Evolutionary conservation across 2,329 filamentous ascomycete genomes (phyloP).

Genomic region (Capronia americana): DNA sequence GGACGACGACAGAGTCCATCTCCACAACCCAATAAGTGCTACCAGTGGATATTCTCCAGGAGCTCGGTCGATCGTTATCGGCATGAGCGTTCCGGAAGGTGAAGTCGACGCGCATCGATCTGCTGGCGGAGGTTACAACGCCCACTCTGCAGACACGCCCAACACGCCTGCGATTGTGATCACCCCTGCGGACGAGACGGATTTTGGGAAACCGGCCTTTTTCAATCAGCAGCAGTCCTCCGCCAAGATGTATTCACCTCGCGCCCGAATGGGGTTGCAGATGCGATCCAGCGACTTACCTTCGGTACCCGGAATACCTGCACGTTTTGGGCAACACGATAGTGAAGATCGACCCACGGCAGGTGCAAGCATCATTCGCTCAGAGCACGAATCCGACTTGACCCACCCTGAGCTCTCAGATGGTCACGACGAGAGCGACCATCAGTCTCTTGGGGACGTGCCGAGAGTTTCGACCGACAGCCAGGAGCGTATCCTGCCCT

Average conservation of each 20-base stretch:
- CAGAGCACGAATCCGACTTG: not conserved
- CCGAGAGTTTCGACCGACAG: slow-evolving; percentile 42
- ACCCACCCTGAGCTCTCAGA: not conserved
- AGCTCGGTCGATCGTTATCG: slow-evolving; percentile 55
- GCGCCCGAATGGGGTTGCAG: slow-evolving; percentile 40
- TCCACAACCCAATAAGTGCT: slow-evolving; percentile 1
- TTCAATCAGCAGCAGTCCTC: slow-evolving; percentile 39
- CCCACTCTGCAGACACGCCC: slow-evolving; percentile 45
- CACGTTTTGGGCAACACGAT: not conserved
- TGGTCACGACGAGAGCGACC: slow-evolving; percentile 16
- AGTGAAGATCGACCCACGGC: not conserved
- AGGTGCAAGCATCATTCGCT: slow-evolving; percentile 14
- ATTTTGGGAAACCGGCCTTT: slow-evolving; percentile 44
- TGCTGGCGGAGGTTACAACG: slow-evolving; percentile 39
- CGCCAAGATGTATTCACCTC: slow-evolving; percentile 54
- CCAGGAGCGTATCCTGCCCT: slow-evolving; percentile 42
- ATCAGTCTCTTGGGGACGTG: slow-evolving; percentile 4
- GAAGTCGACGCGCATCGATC: slow-evolving; percentile 40
- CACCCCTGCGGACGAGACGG: slow-evolving; percentile 52
- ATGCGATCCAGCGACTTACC: slow-evolving; percentile 42
- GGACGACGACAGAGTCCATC: not conserved
- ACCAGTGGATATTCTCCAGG: slow-evolving; percentile 48
- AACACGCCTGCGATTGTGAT: slow-evolving; percentile 55
- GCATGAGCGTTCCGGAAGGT: slow-evolving; percentile 49
- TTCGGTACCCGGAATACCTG: slow-evolving; percentile 51